Conservation (phyloP, 306 rosid genomes). For the Cucurbita argyrosperma region DNA sequence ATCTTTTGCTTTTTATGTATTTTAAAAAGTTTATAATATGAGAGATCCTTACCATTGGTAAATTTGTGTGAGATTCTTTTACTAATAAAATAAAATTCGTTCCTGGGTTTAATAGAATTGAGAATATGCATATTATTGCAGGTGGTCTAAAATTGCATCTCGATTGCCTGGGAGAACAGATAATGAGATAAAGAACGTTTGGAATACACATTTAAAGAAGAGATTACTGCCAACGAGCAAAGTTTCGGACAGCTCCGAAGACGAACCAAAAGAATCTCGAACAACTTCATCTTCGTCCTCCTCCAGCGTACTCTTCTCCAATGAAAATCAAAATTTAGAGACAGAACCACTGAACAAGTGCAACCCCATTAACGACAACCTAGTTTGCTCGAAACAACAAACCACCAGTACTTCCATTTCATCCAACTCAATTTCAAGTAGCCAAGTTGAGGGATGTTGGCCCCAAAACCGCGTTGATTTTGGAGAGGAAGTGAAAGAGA, state of each 20-base stretch:
- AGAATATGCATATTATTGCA: neutral
- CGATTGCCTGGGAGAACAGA: constrained; percentile 76
- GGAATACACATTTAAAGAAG: constrained; percentile 94
- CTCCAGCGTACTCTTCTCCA: constrained; percentile 21
- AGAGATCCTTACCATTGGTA: no score
- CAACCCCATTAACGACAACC: neutral
- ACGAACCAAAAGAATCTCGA: constrained; percentile 44
- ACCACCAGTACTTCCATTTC: neutral
- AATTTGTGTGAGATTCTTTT: no score
- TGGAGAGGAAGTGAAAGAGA: neutral
- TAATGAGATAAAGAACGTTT: constrained; percentile 87
- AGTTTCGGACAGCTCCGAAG: neutral
- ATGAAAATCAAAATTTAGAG: constrained; percentile 9
- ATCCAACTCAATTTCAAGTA: constrained; percentile 3
- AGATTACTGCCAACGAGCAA: constrained; percentile 8
- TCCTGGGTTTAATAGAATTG: neutral
- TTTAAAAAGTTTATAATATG: no score
- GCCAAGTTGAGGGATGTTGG: constrained; percentile 9
- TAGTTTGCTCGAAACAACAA: constrained; percentile 8
- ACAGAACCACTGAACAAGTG: neutral
- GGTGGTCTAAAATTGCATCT: constrained; percentile 93
- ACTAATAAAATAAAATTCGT: no score
- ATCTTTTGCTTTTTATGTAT: neutral
- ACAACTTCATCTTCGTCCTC: constrained; percentile 49
- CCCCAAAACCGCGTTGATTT: neutral